phyloP scores from a whole-genome alignment of 2,329 filamentous ascomycete genomes.

The Tolypocladium nubicola region DNA sequence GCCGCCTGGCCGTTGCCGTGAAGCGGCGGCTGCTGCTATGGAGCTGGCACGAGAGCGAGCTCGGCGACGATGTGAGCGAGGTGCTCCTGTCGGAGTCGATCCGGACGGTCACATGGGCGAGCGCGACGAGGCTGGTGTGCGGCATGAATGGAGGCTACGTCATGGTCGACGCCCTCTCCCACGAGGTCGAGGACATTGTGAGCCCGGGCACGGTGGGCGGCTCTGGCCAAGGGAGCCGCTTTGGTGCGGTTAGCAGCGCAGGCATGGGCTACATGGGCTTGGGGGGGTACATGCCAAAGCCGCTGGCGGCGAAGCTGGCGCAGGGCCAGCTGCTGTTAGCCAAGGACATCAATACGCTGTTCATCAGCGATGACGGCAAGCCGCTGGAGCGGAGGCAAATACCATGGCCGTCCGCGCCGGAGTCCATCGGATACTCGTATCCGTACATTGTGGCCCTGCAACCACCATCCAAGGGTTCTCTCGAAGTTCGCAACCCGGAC shows the following conservation, averaged over 20 bases:
- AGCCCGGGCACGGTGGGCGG: slow-evolving; percentile 63
- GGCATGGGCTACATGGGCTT: slow-evolving; percentile 97
- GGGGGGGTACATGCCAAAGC: slow-evolving; percentile 82
- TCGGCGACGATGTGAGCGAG: slow-evolving; percentile 63
- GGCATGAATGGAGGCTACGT: slow-evolving; percentile 90
- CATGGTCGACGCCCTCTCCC: slow-evolving; percentile 72
- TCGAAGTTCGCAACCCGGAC: slow-evolving; percentile 89
- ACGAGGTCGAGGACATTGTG: slow-evolving; percentile 65
- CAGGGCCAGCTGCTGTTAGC: slow-evolving; percentile 84
- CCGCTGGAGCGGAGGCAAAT: slow-evolving; percentile 76
- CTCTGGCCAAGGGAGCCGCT: slow-evolving; percentile 55
- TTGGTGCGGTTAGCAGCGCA: slow-evolving; percentile 71
- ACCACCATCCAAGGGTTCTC: slow-evolving; percentile 66
- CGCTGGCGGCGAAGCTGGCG: slow-evolving; percentile 70
- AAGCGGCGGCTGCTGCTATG: slow-evolving; percentile 84
- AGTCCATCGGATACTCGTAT: slow-evolving; percentile 91
- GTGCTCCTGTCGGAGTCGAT: slow-evolving; percentile 73
- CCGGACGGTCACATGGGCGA: slow-evolving; percentile 85
- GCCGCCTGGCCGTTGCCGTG: slow-evolving; percentile 80
- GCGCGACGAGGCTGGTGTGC: slow-evolving; percentile 73
- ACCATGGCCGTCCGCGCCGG: slow-evolving; percentile 82
- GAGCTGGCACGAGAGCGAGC: slow-evolving; percentile 94
- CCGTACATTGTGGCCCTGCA: slow-evolving; percentile 88
- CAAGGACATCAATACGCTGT: slow-evolving; percentile 94
- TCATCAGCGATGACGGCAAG: slow-evolving; percentile 76